Evolutionary conservation across 2,329 filamentous ascomycete genomes (phyloP).

Genomic region (Trichoderma oligosporum): DNA sequence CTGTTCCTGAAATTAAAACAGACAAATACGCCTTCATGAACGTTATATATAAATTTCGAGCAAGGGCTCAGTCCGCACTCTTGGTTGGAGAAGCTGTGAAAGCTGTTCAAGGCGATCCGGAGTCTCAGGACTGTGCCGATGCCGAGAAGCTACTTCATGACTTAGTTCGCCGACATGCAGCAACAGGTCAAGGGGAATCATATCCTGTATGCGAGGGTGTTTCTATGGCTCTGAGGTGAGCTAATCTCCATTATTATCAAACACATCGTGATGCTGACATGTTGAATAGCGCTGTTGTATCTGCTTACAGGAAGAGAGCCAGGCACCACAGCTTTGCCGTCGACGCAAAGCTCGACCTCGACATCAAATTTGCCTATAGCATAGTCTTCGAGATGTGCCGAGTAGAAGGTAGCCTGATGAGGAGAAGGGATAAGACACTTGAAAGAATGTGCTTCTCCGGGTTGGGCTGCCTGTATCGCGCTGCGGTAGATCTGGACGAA

Average conservation of each 20-base stretch:
- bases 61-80: background rate
- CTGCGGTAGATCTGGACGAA: conserved; percentile 4
- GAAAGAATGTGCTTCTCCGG: conserved; percentile 1
- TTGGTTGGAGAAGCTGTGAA: background rate
- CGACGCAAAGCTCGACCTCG: background rate
- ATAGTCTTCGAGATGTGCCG: conserved; percentile 15
- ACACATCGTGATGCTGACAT: background rate
- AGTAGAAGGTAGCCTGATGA: background rate
- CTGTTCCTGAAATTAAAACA: background rate
- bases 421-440: background rate
- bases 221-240: conserved; percentile 9
- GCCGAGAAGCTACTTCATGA: conserved; percentile 1
- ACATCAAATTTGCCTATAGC: conserved; percentile 11
- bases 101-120: background rate
- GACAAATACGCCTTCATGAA: background rate
- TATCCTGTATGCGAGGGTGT: conserved; percentile 12
- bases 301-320: background rate
- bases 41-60: background rate
- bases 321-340: background rate
- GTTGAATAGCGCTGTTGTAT: background rate
- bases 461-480: conserved; percentile 8
- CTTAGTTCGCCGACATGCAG: background rate
- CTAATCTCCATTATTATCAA: background rate
- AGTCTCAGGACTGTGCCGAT: background rate
- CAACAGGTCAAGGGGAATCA: background rate